Evolutionary conservation across 192 early-diverging fungal genomes (phyloP).

Genomic region (Cladochytrium replicatum): DNA sequence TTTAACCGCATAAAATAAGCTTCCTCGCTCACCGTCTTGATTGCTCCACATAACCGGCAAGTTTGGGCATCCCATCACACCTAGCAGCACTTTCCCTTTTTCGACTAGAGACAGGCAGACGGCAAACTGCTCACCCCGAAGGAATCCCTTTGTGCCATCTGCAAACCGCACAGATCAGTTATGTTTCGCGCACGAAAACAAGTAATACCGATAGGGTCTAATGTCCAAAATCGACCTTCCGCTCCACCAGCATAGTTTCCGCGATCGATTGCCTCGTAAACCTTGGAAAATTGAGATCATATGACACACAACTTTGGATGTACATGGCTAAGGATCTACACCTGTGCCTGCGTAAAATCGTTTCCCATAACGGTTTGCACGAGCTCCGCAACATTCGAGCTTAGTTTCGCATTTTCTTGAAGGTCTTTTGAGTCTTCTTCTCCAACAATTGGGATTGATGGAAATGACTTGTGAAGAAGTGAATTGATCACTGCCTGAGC

Average conservation of each 20-base stretch:
- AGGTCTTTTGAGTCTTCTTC: constrained; percentile 92
- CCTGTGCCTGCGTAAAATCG: constrained; percentile 54
- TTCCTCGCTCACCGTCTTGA: constrained; percentile 60
- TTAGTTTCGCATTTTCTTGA: constrained; percentile 56
- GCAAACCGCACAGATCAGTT: constrained; percentile 18
- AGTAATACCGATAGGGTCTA: constrained; percentile 47
- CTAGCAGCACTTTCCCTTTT: constrained; percentile 79
- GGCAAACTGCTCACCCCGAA: constrained; percentile 94
- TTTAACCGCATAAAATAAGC: constrained; percentile 75
- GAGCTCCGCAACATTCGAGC: constrained; percentile 72
- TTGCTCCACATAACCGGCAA: constrained; percentile 34
- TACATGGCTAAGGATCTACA: constrained; percentile 16
- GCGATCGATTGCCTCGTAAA: constrained; percentile 80
- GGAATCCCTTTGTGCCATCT: constrained; percentile 98
- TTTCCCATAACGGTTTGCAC: constrained; percentile 57
- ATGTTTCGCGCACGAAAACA: no score
- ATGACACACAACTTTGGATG: background rate
- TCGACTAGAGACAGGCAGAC: constrained; percentile 88
- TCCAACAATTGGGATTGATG: constrained; percentile 83
- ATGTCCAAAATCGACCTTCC: constrained; percentile 58
- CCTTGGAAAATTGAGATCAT: constrained; percentile 27
- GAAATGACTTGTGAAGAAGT: constrained; percentile 65
- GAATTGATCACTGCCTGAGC: constrained; percentile 92
- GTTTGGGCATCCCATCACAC: constrained; percentile 78
- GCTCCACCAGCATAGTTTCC: constrained; percentile 74